phyloP scores from a whole-genome alignment of 2,329 filamentous ascomycete species.

The Phialophora expanda region DNA sequence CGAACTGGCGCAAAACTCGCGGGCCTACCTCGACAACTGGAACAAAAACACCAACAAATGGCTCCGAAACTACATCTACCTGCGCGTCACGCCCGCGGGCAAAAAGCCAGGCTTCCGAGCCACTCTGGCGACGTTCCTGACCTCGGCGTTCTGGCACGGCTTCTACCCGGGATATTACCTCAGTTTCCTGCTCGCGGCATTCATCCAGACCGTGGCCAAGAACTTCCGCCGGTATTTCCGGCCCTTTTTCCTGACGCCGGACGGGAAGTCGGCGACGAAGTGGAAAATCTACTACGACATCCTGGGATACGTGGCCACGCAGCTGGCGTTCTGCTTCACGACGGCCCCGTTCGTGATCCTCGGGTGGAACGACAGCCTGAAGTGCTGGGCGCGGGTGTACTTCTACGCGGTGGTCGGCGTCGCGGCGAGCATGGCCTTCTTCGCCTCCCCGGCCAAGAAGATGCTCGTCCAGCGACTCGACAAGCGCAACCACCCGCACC shows the following conservation, averaged over 20 bases:
- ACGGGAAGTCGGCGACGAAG: constrained; percentile 69
- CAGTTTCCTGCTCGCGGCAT: constrained; percentile 83
- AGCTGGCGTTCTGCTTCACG: constrained; percentile 81
- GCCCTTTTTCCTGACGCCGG: constrained; percentile 86
- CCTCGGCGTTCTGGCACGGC: constrained; percentile 96
- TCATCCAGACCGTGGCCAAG: constrained; percentile 92
- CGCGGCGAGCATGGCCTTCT: constrained; percentile 70
- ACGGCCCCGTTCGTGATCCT: constrained; percentile 86
- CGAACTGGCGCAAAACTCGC: constrained; percentile 90
- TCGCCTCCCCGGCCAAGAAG: constrained; percentile 76
- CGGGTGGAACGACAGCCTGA: constrained; percentile 69
- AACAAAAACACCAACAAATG: constrained; percentile 99
- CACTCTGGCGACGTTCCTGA: constrained; percentile 89
- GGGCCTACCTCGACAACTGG: constrained; percentile 89
- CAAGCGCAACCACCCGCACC: constrained; percentile 53
- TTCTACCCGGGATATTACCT: constrained; percentile 98
- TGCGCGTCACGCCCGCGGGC: constrained; percentile 90
- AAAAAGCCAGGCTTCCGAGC: constrained; percentile 97
- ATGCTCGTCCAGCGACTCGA: constrained; percentile 64
- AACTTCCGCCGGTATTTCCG: constrained; percentile 88
- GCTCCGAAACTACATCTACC: constrained; percentile 93
- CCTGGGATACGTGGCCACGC: constrained; percentile 74
- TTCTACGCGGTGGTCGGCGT: constrained; percentile 81
- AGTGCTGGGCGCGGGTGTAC: constrained; percentile 83
- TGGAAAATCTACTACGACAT: constrained; percentile 87